These are phyloP conservation scores for Globisporangium okanoganense DNA, from an alignment of 352 stramenopile species.

Conservation along the genomic window DNA sequence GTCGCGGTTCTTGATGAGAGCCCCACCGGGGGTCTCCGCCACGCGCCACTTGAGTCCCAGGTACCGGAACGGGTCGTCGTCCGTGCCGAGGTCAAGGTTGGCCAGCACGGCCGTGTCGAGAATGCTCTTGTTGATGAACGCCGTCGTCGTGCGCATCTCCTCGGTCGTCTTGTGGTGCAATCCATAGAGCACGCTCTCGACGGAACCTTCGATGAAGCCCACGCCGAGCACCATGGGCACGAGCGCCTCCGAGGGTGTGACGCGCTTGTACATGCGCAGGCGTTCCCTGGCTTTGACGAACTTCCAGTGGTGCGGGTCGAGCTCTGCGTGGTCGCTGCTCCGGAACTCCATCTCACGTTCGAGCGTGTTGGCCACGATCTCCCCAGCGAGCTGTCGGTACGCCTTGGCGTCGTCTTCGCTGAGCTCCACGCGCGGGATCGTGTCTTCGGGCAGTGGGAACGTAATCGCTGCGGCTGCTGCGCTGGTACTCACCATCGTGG, in stretches of 20 bases:
- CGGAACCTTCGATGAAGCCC: conserved; percentile 29
- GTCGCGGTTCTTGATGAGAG: conserved; percentile 40
- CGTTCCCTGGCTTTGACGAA: conserved; percentile 30
- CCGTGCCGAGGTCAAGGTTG: conserved; percentile 29
- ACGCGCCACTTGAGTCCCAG: conserved; percentile 48
- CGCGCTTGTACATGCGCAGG: conserved; percentile 35
- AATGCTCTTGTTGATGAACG: conserved; percentile 30
- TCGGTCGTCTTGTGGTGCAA: conserved; percentile 45
- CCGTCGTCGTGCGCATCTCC: conserved; percentile 37
- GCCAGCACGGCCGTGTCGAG: conserved; percentile 41
- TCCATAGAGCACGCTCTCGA: conserved; percentile 49
- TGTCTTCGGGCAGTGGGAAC: conserved; percentile 18
- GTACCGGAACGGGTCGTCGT: conserved; percentile 40
- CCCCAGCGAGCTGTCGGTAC: conserved; percentile 27
- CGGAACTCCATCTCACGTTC: conserved; percentile 38
- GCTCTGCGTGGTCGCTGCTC: background rate
- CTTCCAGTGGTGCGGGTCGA: conserved; percentile 21
- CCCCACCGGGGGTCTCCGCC: conserved; percentile 15
- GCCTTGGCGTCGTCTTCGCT: conserved; percentile 25
- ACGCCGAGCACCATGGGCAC: conserved; percentile 37
- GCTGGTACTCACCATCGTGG: background rate
- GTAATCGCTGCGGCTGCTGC: conserved; percentile 1
- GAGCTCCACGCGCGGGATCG: conserved; percentile 23
- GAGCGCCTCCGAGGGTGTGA: conserved; percentile 5
- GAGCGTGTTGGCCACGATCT: conserved; percentile 40